Base-by-base conservation (phyloP, 1,284 basidiomycete genomes). In the Cystobasidium pallidum region DNA sequence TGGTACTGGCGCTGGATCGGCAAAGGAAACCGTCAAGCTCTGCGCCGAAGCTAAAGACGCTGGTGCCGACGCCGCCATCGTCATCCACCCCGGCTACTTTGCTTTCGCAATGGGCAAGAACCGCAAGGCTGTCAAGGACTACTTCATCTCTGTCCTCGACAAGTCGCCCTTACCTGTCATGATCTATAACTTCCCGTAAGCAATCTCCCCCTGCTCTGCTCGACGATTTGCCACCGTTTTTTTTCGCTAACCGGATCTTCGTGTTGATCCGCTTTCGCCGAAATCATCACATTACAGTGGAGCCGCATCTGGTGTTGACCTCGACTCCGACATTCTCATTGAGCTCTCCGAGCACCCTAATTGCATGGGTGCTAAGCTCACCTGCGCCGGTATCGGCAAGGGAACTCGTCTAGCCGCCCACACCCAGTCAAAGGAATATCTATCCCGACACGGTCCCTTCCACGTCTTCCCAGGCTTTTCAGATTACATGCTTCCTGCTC, bases 151-250 rank as follows among this genome's bases (percentile, higher is more conserved):
- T 85, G 90, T 94, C 17, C 90, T 92, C 30, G 89, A 91, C 78
- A 85, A 84, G 1, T 91, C 89, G 0, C 90, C 91, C 0, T 85
- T 95, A 58, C 92, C 92, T 0, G 87, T 89, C 52, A 89, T 95
- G 88, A 71, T 71, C 68, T 95, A 95, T 85, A 94, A 94, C 82
- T 94, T 92, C 83, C 91, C 93, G 55, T 83, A 77, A 77, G 82
- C 80, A 19, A 11, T 51, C 43, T 11, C 8, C 11, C 2, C 61
- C 28, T 47, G n/a, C 21, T 6, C 45, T 64, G 21, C 17, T 15
- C n/a, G 2, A 13, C 36, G 13, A 39, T 8, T 28, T 15, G 24
- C n/a, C 47, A n/a, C 39, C 17, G 26, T 43, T 49, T 67, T 45
- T 17, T 45, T 52, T 61, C 72, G 36, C 51, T 66, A 57, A 57